phyloP scores from a whole-genome alignment of 140 eudicot genomes.

The Senecio squalidus region DNA sequence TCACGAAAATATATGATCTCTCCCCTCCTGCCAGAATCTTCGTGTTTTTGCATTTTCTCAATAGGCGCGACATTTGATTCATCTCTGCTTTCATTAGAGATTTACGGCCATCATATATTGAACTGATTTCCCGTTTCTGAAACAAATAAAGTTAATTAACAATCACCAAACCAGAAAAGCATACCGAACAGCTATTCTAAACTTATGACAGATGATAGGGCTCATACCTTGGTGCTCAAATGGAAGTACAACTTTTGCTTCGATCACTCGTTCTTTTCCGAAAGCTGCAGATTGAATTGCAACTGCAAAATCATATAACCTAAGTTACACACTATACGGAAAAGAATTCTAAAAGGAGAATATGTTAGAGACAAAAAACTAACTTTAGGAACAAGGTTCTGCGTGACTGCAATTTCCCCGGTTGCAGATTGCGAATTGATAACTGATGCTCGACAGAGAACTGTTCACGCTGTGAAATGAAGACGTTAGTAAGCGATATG shows the following conservation, averaged over 20 bases:
- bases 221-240: conserved; percentile 91
- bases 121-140: conserved; percentile 60
- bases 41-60: conserved; percentile 31
- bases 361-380: conserved; percentile 4
- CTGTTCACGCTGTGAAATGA: conserved; percentile 54
- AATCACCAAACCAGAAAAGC: background rate
- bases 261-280: conserved; percentile 76
- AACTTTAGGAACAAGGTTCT: conserved; percentile 93
- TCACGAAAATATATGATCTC: conserved; percentile 84
- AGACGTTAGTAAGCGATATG: conserved; percentile 3
- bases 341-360: background rate
- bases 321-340: background rate
- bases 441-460: conserved; percentile 45
- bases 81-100: conserved; percentile 34
- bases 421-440: conserved; percentile 53
- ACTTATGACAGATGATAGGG: background rate
- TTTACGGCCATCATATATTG: conserved; percentile 82
- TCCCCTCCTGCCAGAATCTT: conserved; percentile 52
- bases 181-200: background rate
- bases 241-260: conserved; percentile 95
- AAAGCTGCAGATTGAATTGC: conserved; percentile 81
- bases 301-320: conserved; percentile 52
- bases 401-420: conserved; percentile 39
- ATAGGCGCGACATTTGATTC: conserved; percentile 20
- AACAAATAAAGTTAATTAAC: conserved; percentile 1